These are phyloP conservation scores for Dalbergia oliveri DNA, from an alignment of 306 rosid genomes.

Conservation along the genomic window DNA sequence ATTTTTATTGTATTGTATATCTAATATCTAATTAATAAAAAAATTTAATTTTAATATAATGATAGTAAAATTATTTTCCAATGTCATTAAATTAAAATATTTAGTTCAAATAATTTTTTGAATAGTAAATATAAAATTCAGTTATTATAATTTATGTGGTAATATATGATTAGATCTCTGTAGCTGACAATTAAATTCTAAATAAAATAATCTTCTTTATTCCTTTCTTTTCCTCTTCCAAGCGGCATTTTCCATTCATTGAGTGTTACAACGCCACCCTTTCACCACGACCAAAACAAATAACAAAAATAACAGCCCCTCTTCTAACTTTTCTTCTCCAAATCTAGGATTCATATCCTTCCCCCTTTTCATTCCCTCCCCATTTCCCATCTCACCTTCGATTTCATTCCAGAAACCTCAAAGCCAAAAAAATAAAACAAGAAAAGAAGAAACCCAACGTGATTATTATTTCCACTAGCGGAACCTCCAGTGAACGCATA, in stretches of 20 bases:
- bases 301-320: neutral
- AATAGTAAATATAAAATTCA: too few relatives aligned
- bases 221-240: neutral
- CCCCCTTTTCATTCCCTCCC: neutral
- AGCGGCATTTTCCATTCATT: conserved; percentile 23
- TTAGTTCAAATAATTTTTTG: too few relatives aligned
- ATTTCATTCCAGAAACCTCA: neutral
- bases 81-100: too few relatives aligned
- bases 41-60: too few relatives aligned
- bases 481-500: neutral
- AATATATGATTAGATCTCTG: too few relatives aligned
- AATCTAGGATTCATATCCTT: neutral
- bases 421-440: neutral
- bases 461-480: neutral
- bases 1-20: neutral
- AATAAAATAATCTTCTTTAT: neutral
- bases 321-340: conserved; percentile 12
- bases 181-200: too few relatives aligned
- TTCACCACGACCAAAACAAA: neutral
- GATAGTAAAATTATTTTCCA: too few relatives aligned
- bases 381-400: neutral
- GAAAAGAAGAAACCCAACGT: neutral
- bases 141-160: too few relatives aligned
- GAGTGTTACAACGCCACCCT: conserved; percentile 5
- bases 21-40: too few relatives aligned